Base-by-base conservation (phyloP, 352 stramenopile species). In the Globisporangium cystogenes region DNA sequence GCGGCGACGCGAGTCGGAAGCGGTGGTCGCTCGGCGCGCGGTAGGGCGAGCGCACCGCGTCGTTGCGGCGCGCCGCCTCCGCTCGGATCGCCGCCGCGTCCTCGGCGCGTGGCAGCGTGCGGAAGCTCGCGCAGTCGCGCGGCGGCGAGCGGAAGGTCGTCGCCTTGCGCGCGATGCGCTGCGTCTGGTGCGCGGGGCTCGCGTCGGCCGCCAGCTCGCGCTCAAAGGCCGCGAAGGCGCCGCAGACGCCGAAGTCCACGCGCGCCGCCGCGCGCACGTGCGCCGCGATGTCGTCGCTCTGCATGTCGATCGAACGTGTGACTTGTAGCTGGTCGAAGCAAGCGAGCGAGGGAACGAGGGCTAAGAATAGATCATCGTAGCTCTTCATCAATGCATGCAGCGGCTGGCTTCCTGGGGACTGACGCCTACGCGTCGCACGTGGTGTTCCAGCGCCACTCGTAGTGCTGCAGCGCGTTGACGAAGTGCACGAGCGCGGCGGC, bases 401-500 rank as follows among this genome's bases (percentile, higher is more conserved):
- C n/a, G n/a, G n/a, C n/a, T n/a, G n/a, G n/a, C n/a, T n/a, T n/a
- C n/a, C n/a, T n/a, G n/a, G n/a, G n/a, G n/a, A n/a, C n/a, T n/a
- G n/a, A n/a, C n/a, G 37, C 36, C 68, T 67, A 90, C 55, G 74
- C 72, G 31, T 91, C 71, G 57, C 83, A 93, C 42, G 82, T 69
- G 24, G 76, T 90, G 56, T 91, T 82, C 76, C 76, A 90, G 47
- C 83, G 83, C 83, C 83, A 94, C 66, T 92, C 71, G 59, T 91
- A 90, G 50, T 94, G 81, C 65, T 91, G 78, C 59, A 94, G 65
- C 15, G 79, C 71, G 59, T 91, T 93, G 49, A 69, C 67, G 55
- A 92, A 90, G 70, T 93, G 82, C 55, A 92, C 77, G 48, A 95
- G 78, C 52, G 85, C 85, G 12, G 85, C 85, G n/a, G 74, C 71